Percentiles rank a stretch among this genome's conserved stretches.
These are phyloP conservation scores for Cercospora brassicicola DNA, from an alignment of 2,329 filamentous ascomycete genomes.

Conservation along the genomic window DNA sequence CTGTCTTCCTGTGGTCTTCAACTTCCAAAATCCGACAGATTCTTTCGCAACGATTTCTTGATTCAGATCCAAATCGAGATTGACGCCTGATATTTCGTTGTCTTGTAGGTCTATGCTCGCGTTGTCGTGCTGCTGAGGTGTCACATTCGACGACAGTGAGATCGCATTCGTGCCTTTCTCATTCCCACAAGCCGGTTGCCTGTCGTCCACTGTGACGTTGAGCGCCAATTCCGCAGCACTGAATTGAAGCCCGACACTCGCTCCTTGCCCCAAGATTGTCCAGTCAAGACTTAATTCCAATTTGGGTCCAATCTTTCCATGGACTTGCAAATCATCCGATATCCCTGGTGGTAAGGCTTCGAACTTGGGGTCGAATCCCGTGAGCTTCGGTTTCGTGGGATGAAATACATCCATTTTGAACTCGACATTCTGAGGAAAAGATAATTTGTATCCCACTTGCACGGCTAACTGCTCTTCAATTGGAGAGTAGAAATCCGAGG, in stretches of 20 bases:
- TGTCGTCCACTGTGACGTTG: slow-evolving; percentile 1
- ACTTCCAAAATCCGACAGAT: neutral
- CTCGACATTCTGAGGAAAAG: neutral
- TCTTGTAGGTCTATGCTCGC: neutral
- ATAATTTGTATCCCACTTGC: slow-evolving; percentile 14
- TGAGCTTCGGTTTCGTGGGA: neutral
- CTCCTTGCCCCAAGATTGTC: slow-evolving; percentile 9
- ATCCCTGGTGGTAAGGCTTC: slow-evolving; percentile 2
- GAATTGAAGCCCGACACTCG: slow-evolving; percentile 10
- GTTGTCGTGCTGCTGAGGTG: neutral
- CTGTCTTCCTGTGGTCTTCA: neutral
- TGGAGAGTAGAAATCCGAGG: slow-evolving; percentile 1
- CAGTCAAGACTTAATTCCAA: slow-evolving; percentile 11
- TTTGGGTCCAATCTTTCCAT: slow-evolving; percentile 8
- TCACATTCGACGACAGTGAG: neutral
- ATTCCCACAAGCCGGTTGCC: neutral
- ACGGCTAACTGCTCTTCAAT: slow-evolving; percentile 4
- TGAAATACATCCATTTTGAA: neutral
- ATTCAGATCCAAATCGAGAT: neutral
- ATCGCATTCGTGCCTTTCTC: neutral
- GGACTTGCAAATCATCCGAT: slow-evolving; percentile 6
- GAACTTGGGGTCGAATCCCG: slow-evolving; percentile 12
- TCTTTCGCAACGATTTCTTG: slow-evolving; percentile 13
- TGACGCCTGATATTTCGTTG: neutral
- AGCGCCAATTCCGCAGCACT: slow-evolving; percentile 6